Evolutionary conservation across 768 basidiomycete species (phyloP).

Genomic region (Glaciozyma antarctica): DNA sequence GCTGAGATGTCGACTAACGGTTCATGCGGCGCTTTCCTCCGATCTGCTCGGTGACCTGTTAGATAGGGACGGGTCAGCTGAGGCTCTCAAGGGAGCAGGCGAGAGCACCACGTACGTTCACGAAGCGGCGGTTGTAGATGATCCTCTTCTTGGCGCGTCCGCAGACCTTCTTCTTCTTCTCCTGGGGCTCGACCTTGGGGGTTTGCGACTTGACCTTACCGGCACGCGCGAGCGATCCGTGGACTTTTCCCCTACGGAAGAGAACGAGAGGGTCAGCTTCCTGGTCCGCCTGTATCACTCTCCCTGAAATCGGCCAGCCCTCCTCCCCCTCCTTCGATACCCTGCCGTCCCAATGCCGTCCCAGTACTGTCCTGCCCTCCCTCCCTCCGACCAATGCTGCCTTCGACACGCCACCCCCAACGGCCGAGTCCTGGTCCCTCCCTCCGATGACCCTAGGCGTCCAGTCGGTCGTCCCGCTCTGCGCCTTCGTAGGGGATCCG

Average conservation of each 20-base stretch:
- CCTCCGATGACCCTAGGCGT: too few relatives aligned
- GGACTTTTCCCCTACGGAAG: conserved; percentile 33
- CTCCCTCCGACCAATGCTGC: too few relatives aligned
- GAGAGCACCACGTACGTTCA: conserved; percentile 3
- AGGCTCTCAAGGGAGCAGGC: conserved; percentile 1
- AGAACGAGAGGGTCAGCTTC: neutral
- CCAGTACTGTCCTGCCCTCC: too few relatives aligned
- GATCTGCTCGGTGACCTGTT: conserved; percentile 78
- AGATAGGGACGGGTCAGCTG: conserved; percentile 55
- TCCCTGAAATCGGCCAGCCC: too few relatives aligned
- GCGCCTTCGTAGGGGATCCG: too few relatives aligned
- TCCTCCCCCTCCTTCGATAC: too few relatives aligned
- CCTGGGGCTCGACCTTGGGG: conserved; percentile 95
- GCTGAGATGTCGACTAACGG: neutral
- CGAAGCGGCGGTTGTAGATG: conserved; percentile 73
- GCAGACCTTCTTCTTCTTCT: conserved; percentile 78
- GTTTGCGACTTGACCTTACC: conserved; percentile 93
- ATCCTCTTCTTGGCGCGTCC: conserved; percentile 95
- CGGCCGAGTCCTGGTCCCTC: too few relatives aligned
- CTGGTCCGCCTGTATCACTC: too few relatives aligned
- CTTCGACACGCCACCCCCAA: too few relatives aligned
- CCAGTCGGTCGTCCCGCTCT: too few relatives aligned
- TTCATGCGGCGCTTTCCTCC: conserved; percentile 47
- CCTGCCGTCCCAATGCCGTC: too few relatives aligned
- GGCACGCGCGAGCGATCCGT: conserved; percentile 35